Percentiles rank a stretch among this genome's conserved stretches.
Conservation (phyloP, 345 rosid genomes). For the Aquilaria sinensis region DNA sequence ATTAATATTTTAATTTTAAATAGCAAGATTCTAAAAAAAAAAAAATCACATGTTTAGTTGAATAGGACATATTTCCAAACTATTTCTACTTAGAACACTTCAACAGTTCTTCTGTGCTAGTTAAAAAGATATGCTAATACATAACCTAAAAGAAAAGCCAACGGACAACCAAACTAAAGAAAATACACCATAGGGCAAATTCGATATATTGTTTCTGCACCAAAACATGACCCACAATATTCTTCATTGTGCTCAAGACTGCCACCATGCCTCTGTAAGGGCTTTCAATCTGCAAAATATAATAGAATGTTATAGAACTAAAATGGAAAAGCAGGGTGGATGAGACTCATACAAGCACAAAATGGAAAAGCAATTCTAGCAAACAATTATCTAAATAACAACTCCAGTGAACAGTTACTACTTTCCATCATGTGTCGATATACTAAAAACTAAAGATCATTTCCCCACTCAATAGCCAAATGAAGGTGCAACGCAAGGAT, state of each 20-base stretch:
- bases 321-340: neutral
- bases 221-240: slow-evolving; percentile 63
- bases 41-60: no score
- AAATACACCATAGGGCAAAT: neutral
- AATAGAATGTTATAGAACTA: neutral
- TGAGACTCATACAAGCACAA: neutral
- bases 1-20: no score
- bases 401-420: no score
- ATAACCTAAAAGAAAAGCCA: neutral
- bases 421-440: no score
- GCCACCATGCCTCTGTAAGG: slow-evolving; percentile 65
- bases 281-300: slow-evolving; percentile 38
- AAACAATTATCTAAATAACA: neutral
- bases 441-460: no score
- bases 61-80: neutral
- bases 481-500: no score
- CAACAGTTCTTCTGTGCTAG: neutral
- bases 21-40: no score
- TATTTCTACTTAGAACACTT: neutral
- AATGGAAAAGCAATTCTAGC: neutral
- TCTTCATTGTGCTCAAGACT: slow-evolving; percentile 62
- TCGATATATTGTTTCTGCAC: slow-evolving; percentile 44
- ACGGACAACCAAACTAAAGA: neutral
- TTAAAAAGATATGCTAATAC: neutral
- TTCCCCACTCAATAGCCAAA: no score